These are phyloP conservation scores for Plasmodium malariae DNA, from an alignment of 169 alveolate species.

Conservation along the genomic window DNA sequence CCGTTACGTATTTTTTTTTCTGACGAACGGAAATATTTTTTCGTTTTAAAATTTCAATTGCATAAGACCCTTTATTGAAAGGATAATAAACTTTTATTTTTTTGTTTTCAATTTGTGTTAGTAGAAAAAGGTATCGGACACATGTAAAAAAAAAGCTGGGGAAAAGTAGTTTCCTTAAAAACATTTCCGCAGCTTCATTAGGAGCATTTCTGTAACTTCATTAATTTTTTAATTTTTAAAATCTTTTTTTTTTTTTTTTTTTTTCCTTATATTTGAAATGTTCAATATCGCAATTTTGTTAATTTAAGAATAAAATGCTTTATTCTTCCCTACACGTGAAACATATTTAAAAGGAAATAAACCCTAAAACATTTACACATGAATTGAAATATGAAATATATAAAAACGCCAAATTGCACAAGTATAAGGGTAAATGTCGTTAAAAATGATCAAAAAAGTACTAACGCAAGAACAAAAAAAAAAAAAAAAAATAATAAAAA, in stretches of 20 bases:
- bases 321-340: too few relatives aligned
- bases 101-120: conserved; percentile 28
- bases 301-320: too few relatives aligned
- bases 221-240: too few relatives aligned
- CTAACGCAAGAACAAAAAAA: too few relatives aligned
- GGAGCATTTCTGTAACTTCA: too few relatives aligned
- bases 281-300: too few relatives aligned
- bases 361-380: not conserved
- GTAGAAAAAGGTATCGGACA: conserved; percentile 2
- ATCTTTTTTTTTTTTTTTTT: not conserved
- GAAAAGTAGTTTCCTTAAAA: conserved; percentile 14
- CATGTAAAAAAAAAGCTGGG: conserved; percentile 10
- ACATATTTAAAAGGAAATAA: not conserved
- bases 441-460: not conserved
- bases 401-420: not conserved
- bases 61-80: not conserved
- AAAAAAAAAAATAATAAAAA: too few relatives aligned
- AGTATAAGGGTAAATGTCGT: not conserved
- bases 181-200: too few relatives aligned
- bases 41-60: not conserved
- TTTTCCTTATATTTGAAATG: not conserved
- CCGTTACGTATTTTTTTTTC: not conserved
- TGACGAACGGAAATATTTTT: not conserved
- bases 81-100: conserved; percentile 14
- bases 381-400: not conserved